Evolutionary conservation across 164 flowering plant genomes (phyloP), one percentile per base, ranked within the genome.

Genomic region (Magnolia officinalis): DNA sequence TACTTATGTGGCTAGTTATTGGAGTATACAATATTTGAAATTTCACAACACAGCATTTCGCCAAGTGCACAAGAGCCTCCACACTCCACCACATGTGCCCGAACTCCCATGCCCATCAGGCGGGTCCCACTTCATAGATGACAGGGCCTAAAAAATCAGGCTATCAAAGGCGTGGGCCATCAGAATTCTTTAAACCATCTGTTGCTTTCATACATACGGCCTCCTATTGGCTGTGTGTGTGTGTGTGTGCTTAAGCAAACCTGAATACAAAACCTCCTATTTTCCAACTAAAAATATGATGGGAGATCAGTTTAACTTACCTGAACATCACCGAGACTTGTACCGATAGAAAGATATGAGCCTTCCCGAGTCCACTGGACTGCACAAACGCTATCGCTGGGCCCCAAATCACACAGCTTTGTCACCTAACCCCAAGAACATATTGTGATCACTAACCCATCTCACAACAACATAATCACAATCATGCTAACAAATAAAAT

Each of bases 361-460:
- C 99, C 98, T 81, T 96, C 99, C 24, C 87, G 82, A 16, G 98
- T 96, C 99, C 99, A 96, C 71, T 96, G 99, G 26, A 96, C 92
- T 0, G 98, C 88, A 81, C 94, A 88, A 6, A 96, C 95, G 66
- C 97, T 81, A 65, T 94, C 98, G 67, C 71, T 85, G 45, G 97
- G 98, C 61, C 96, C 99, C 84, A 96, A 82, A 72, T 96, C 99
- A 81, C 99, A 96, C 82, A 96, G 78, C 80, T 88, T 96, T 5
- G 98, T 96, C 74, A 94, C 99, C 99, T 94, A 85, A 63, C 23
- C n/a, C 18, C 29, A 67, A 72, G 51, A 24, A 52, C 19, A 50
- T 2, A 64, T 68, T 0, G n/a, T 6, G 23, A 74, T 61, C 5
- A 24, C n/a, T 55, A 11, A 55, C 13, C 18, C 16, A 55, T 11